Evolutionary conservation across 495 filamentous ascomycete genomes (phyloP), one percentile per base, ranked within the genome.

Genomic region (Penicillium odoratum): DNA sequence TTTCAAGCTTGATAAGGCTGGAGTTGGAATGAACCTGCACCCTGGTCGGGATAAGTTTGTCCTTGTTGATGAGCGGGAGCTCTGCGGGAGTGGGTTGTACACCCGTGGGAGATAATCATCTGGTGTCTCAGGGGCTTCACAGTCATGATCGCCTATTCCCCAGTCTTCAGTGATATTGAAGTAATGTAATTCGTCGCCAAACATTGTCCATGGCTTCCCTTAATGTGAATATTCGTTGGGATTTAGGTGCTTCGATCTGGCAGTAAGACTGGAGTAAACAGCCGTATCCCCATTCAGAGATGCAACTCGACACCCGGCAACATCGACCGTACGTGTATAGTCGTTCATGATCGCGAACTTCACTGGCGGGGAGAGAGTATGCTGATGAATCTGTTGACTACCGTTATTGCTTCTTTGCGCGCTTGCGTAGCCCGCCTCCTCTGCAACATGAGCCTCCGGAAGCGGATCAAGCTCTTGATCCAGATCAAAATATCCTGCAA

Each of bases 301-400:
- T 48, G 59, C 64, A 13, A 47, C 28, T 28, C 44, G 45, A 16
- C 42, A 59, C 11, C 54, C 48, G 10, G 58, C 47, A 47, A 64
- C 13, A 44, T 66, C 50, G 21, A 70, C 58, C 5, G 57, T 56
- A 15, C 64, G 59, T 13, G 50, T 61, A 54, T 67, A 68, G 44
- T 71, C 69, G 56, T 73, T 59, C 64, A 68, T 71, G 55, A 66
- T 57, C 15, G 40, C 52, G 52, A 66, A 71, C 50, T 50, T 55
- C 18, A 66, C 30, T 25, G 56, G 53, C 13, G 57, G 48, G 9
- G 56, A 53, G 55, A 73, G 62, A 44, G 71, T 69, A 33, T 54
- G 18, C 18, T 71, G 36, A 48, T 58, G 68, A 18, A 73, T 69
- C 30, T 51, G 53, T 15, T 51, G 42, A 38, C 63, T 61, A 10